Evolutionary conservation across 768 basidiomycete species (phyloP).

Genomic region (Tulasnella sp.): DNA sequence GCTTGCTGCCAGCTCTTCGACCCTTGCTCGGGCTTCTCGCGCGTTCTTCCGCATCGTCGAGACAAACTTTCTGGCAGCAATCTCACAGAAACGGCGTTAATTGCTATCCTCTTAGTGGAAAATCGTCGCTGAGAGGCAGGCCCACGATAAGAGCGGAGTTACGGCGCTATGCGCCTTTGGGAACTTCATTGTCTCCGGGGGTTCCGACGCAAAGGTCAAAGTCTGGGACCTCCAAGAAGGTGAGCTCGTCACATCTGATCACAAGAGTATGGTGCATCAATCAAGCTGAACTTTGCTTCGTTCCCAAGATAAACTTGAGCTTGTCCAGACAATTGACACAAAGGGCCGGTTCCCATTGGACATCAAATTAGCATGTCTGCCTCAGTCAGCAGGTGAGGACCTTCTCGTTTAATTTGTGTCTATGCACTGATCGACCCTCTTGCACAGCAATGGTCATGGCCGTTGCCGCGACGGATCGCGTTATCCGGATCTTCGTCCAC

Average conservation of each 20-base stretch:
- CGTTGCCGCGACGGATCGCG: conserved; percentile 77
- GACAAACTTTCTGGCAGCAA: background rate
- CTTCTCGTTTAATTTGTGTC: background rate
- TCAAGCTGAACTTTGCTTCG: background rate
- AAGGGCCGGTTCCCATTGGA: conserved; percentile 76
- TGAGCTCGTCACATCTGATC: conserved; percentile 10
- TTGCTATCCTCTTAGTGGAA: conserved; percentile 63
- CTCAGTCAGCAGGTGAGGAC: conserved; percentile 63
- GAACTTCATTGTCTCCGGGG: conserved; percentile 67
- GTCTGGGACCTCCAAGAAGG: conserved; percentile 59
- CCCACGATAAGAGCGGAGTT: conserved; percentile 66
- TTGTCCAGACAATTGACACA: conserved; percentile 63
- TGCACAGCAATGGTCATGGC: conserved; percentile 64
- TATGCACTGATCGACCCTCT: background rate
- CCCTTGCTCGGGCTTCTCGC: conserved; percentile 34
- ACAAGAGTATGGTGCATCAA: background rate
- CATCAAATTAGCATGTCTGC: conserved; percentile 65
- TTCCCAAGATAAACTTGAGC: background rate
- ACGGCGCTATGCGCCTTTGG: conserved; percentile 63
- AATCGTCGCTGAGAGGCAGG: conserved; percentile 50
- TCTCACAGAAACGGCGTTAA: background rate
- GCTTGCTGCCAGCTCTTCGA: conserved; percentile 15
- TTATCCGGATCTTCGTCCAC: conserved; percentile 76
- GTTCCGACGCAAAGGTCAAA: conserved; percentile 80
- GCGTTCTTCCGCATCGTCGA: background rate